Percentiles rank a stretch among this genome's conserved stretches.
phyloP scores from a whole-genome alignment of 306 rosid genomes.

The Dalbergia cultrata region DNA sequence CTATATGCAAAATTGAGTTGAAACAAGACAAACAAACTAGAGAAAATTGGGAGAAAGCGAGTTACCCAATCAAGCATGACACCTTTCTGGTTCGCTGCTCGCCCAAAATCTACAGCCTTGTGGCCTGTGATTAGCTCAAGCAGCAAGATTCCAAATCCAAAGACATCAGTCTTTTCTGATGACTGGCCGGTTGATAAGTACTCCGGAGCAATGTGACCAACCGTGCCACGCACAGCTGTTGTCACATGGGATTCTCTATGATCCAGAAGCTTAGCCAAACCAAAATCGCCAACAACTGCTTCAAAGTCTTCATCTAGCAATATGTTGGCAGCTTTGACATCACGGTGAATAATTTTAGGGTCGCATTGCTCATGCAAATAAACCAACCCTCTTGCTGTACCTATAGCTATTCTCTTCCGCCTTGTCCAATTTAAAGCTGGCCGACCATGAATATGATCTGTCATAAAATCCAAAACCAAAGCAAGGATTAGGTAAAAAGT shows the following conservation, averaged over 20 bases:
- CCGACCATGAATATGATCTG: conserved; percentile 78
- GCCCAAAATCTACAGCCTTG: conserved; percentile 95
- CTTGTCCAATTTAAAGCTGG: conserved; percentile 92
- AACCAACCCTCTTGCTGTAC: conserved; percentile 96
- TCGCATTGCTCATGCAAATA: conserved; percentile 98
- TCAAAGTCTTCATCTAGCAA: conserved; percentile 97
- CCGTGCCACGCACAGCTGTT: conserved; percentile 98
- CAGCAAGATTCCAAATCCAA: conserved; percentile 95
- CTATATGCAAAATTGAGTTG: background rate
- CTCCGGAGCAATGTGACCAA: conserved; percentile 98
- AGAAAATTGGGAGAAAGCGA: conserved; percentile 33
- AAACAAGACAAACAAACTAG: background rate
- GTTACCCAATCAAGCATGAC: conserved; percentile 97
- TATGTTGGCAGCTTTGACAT: conserved; percentile 97
- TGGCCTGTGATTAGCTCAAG: conserved; percentile 97
- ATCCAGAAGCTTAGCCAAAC: conserved; percentile 97
- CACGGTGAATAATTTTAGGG: conserved; percentile 96
- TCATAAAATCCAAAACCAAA: conserved; percentile 49
- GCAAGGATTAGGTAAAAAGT: conserved; percentile 17
- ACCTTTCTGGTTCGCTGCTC: conserved; percentile 94
- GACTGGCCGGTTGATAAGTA: conserved; percentile 96
- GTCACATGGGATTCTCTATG: conserved; percentile 98
- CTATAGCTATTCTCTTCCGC: conserved; percentile 94
- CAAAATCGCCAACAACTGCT: conserved; percentile 98
- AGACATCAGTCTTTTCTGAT: conserved; percentile 96